Evolutionary conservation across 2,329 filamentous ascomycete genomes (phyloP).

Genomic region (Zasmidium citrigriseum): DNA sequence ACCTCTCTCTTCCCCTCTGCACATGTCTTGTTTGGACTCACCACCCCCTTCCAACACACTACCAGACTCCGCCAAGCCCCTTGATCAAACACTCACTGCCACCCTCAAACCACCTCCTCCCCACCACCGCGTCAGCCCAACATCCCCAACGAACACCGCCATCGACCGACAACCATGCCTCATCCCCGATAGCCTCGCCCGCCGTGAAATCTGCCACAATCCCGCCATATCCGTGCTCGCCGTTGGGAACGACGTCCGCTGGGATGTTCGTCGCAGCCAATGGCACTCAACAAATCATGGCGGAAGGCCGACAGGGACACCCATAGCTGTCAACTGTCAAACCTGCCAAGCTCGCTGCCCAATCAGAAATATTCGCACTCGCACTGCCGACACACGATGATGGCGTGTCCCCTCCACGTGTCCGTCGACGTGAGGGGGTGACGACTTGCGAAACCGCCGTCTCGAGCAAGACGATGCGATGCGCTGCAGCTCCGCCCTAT

Average conservation of each 20-base stretch:
- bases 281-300: background rate
- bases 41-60: background rate
- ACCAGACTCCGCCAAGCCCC: too few species aligned
- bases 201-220: background rate
- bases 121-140: background rate
- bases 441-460: background rate
- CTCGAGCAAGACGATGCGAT: background rate
- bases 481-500: too few species aligned
- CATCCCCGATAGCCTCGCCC: background rate
- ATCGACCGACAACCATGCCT: background rate
- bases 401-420: background rate
- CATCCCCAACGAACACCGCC: background rate
- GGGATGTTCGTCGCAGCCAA: background rate
- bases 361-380: background rate
- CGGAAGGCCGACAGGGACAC: background rate
- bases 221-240: background rate
- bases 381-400: background rate
- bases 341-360: background rate
- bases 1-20: background rate
- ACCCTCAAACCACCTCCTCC: background rate
- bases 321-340: background rate
- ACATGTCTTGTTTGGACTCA: background rate
- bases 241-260: background rate
- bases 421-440: background rate
- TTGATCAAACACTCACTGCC: background rate